Conservation (phyloP, 805 yeast species). For the Yarrowia alimentaria region DNA sequence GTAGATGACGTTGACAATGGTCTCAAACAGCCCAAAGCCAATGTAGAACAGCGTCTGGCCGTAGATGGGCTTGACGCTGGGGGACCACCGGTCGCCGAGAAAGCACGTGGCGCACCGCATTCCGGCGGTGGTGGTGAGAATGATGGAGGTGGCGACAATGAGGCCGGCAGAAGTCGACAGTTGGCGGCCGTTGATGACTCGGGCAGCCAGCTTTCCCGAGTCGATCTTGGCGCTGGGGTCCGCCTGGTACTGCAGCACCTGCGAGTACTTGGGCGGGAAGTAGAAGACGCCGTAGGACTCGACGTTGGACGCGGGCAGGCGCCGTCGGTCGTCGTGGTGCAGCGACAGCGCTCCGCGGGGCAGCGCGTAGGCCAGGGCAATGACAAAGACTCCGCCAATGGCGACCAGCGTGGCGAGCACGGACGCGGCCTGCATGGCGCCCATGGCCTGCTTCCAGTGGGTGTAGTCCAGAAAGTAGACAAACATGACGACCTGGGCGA, state of each 20-base stretch:
- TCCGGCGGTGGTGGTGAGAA: slow-evolving; percentile 16
- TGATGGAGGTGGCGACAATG: slow-evolving; percentile 1
- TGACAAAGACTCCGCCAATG: slow-evolving; percentile 50
- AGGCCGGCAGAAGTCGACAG: slow-evolving; percentile 1
- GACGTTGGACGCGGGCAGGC: slow-evolving; percentile 18
- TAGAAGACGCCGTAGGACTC: slow-evolving; percentile 24
- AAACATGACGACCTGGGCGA: slow-evolving; percentile 63
- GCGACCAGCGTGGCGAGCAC: slow-evolving; percentile 52
- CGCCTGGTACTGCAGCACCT: slow-evolving; percentile 21
- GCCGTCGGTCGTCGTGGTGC: slow-evolving; percentile 21
- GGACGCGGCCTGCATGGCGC: slow-evolving; percentile 54
- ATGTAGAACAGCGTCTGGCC: slow-evolving; percentile 50
- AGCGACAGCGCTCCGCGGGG: slow-evolving; percentile 23
- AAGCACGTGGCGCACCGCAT: slow-evolving; percentile 27
- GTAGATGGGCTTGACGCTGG: slow-evolving; percentile 5
- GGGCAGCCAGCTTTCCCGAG: slow-evolving; percentile 16
- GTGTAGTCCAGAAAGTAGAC: slow-evolving; percentile 51
- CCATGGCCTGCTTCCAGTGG: slow-evolving; percentile 51
- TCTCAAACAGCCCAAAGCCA: slow-evolving; percentile 67
- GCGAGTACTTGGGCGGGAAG: slow-evolving; percentile 21
- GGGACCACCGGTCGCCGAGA: slow-evolving; percentile 17
- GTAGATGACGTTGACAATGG: slow-evolving; percentile 54
- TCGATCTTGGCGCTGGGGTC: slow-evolving; percentile 19
- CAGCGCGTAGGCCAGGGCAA: slow-evolving; percentile 49
- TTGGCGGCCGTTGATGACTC: slow-evolving; percentile 10